Evolutionary conservation across 768 basidiomycete species (phyloP), one percentile per base, ranked within the genome.

Genomic region (Serendipita sp.): DNA sequence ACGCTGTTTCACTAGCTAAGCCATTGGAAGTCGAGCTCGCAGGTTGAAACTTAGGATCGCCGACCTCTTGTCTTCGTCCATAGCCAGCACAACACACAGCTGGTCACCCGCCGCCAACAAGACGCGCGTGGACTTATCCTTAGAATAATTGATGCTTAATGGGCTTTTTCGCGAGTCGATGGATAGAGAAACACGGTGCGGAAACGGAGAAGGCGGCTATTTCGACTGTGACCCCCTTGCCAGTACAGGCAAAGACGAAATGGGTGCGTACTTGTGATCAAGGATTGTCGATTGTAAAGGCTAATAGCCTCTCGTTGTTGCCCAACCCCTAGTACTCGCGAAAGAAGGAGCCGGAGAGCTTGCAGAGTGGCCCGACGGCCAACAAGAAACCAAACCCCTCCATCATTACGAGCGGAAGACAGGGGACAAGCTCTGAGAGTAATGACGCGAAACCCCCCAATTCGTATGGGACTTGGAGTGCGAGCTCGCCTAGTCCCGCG

Each of bases 141-240:
- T 7, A 41, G 41, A 41, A 41, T 41, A 5, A 41, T 41, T 41
- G 41, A 41, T 41, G 41, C 41, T 60, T 37, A 3, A 60, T 60
- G 56, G 56, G 56, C 37, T 60, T 60, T 38, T 60, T 60, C 35
- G 56, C 56, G 28, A 38, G 16, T 60, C 56, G 56, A 30, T 60
- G 56, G 56, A 60, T 60, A 8, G 56, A 60, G 37, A 60, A 60
- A 60, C 56, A 60, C 56, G 56, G 56, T 60, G 56, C 56, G 56
- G 56, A 60, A 3, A 60, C 56, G 56, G 56, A 60, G 56, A 60
- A 60, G 56, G 56, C 28, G 37, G 56, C 56, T 8, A 10, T 60
- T 35, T 60, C 56, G 56, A 60, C 56, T 28, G 30, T 8, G 35
- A n/a, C 16, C 28, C 16, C 56, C 8, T 30, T 30, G 37, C 28